Evolutionary conservation across 495 filamentous ascomycete genomes (phyloP), one percentile per base, ranked within the genome.

Genomic region (Penicillium nucicola): DNA sequence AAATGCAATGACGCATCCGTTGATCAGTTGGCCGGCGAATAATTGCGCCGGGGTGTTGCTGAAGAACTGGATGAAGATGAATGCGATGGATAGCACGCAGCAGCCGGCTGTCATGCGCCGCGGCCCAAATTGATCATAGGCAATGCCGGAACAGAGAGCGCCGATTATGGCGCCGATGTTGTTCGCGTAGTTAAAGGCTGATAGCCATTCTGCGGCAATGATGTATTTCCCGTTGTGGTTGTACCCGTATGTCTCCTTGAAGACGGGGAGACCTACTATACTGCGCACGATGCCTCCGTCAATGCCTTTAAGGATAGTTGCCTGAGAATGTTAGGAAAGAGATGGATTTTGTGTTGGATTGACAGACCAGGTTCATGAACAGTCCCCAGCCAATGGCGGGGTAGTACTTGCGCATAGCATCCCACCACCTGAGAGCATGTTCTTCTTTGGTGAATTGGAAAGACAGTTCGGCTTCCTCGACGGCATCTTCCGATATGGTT

Each of bases 131-230:
- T 61, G 64, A 18, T 69, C 62, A 22, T 65, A 64, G 5, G 57
- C 58, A 35, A 58, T 25, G 12, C 64, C 66, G 0, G 61, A 61
- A 25, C 49, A 47, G 7, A 69, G 52, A 1, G 88, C 90, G 19
- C 78, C 79, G 45, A 92, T 68, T 56, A 88, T 65, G 19, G 75
- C 77, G 13, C 90, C 90, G 33, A 77, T 72, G 12, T 88, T 75
- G 67, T 84, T 83, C 22, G 89, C 90, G 47, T 88, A 88, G 66
- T 92, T 92, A 58, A 89, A 67, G 12, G 66, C 64, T 0, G 61
- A 61, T 9, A 61, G 37, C 66, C 66, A 69, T 2, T 51, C 56
- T 0, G 66, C 58, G 1, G 59, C 58, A 11, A 69, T 51, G 13
- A 67, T 57, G 40, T 62, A 64, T 10, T 47, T 42, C 31, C 61